A percentile compares a stretch with the other conserved stretches of the same genome.
Conservation (phyloP, 2,329 filamentous ascomycete genomes). For the Cordyceps cicadae region DNA sequence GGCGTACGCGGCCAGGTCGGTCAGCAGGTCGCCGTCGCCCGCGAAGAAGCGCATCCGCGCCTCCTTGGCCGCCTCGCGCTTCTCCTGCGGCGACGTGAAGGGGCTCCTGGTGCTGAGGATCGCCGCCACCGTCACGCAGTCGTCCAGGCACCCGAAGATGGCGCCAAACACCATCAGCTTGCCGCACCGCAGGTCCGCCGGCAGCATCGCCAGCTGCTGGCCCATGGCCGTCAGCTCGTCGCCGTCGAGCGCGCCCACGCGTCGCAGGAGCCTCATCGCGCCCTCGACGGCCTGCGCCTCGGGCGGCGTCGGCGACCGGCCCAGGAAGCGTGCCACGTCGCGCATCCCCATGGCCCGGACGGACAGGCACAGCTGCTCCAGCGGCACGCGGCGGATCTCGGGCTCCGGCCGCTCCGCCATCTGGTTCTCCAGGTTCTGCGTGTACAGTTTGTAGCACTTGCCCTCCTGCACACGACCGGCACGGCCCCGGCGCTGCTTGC, state of each 20-base stretch:
- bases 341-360: slow-evolving; percentile 90
- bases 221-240: slow-evolving; percentile 84
- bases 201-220: slow-evolving; percentile 88
- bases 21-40: slow-evolving; percentile 79
- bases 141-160: slow-evolving; percentile 85
- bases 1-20: slow-evolving; percentile 76
- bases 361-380: slow-evolving; percentile 90
- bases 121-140: slow-evolving; percentile 79
- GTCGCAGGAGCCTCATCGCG: slow-evolving; percentile 66
- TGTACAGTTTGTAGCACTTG: slow-evolving; percentile 92
- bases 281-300: slow-evolving; percentile 78
- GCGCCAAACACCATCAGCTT: slow-evolving; percentile 95
- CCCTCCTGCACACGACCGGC: slow-evolving; percentile 88
- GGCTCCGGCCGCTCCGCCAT: slow-evolving; percentile 88
- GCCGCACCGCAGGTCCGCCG: slow-evolving; percentile 82
- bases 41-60: slow-evolving; percentile 66
- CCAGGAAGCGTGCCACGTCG: slow-evolving; percentile 73
- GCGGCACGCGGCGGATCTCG: slow-evolving; percentile 83
- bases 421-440: slow-evolving; percentile 71
- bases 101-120: slow-evolving; percentile 86
- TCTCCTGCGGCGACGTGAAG: slow-evolving; percentile 76
- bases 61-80: slow-evolving; percentile 71
- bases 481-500: slow-evolving; percentile 87
- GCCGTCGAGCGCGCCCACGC: slow-evolving; percentile 84
- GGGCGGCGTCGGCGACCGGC: slow-evolving; percentile 81